phyloP scores from a whole-genome alignment of 2,329 filamentous ascomycete genomes.

The Graphilbum sp. region DNA sequence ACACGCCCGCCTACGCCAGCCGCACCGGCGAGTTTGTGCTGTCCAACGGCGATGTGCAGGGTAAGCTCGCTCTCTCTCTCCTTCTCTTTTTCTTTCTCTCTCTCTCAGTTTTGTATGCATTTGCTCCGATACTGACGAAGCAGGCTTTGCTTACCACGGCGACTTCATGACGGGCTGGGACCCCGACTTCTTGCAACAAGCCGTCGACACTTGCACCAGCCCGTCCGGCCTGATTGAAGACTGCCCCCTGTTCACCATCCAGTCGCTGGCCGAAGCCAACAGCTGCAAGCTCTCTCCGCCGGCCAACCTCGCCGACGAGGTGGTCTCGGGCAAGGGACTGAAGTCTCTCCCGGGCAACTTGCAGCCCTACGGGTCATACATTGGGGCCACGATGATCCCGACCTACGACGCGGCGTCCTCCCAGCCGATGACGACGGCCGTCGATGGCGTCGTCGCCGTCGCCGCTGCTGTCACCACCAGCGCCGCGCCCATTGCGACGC shows the following conservation, averaged over 20 bases:
- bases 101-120: neutral
- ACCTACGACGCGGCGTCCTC: slow-evolving; percentile 8
- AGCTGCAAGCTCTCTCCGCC: slow-evolving; percentile 50
- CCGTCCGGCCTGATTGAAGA: slow-evolving; percentile 50
- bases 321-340: too few relatives aligned
- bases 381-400: slow-evolving; percentile 5
- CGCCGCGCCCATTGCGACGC: too few relatives aligned
- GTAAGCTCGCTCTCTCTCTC: slow-evolving; percentile 22
- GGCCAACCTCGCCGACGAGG: slow-evolving; percentile 35
- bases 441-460: neutral
- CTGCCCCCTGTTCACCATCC: slow-evolving; percentile 60
- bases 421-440: slow-evolving; percentile 10
- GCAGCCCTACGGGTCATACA: slow-evolving; percentile 17
- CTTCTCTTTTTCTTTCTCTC: neutral
- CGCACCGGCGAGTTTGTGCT: slow-evolving; percentile 55
- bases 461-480: neutral
- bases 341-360: slow-evolving; percentile 51
- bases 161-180: slow-evolving; percentile 77
- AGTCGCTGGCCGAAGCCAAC: slow-evolving; percentile 34
- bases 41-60: slow-evolving; percentile 61
- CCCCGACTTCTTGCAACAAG: slow-evolving; percentile 46
- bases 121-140: slow-evolving; percentile 6
- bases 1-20: slow-evolving; percentile 48
- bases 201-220: slow-evolving; percentile 62
- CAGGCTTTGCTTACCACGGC: slow-evolving; percentile 59